These are phyloP conservation scores for Rhizoclosmatium sp. DNA, from an alignment of 192 early-diverging fungal genomes.

Conservation along the genomic window DNA sequence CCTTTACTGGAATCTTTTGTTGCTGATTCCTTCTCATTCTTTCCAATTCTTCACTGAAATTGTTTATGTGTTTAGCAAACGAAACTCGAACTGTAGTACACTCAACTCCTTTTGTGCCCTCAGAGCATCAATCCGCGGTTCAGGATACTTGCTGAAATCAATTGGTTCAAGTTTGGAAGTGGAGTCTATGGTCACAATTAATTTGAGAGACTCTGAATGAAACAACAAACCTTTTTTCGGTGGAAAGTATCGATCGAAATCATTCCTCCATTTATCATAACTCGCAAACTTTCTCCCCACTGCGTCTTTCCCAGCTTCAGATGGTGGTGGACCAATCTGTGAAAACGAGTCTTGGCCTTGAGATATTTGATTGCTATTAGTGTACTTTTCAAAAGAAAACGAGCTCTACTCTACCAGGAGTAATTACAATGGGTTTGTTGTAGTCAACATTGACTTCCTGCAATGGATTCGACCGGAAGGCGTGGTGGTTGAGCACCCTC, in stretches of 20 bases:
- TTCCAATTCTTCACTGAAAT: slow-evolving; percentile 36
- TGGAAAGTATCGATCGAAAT: slow-evolving; percentile 54
- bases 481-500: slow-evolving; percentile 48
- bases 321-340: slow-evolving; percentile 54
- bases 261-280: slow-evolving; percentile 48
- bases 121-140: slow-evolving; percentile 50
- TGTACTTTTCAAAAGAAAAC: background rate
- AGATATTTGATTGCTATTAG: background rate
- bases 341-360: slow-evolving; percentile 56
- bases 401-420: slow-evolving; percentile 37
- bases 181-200: background rate
- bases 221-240: slow-evolving; percentile 1
- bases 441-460: slow-evolving; percentile 46
- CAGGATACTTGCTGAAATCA: slow-evolving; percentile 45
- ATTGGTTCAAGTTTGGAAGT: slow-evolving; percentile 19
- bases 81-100: background rate
- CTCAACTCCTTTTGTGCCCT: slow-evolving; percentile 58
- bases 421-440: slow-evolving; percentile 56
- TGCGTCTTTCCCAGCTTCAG: slow-evolving; percentile 47
- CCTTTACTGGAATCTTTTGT: slow-evolving; percentile 34
- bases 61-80: background rate
- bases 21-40: slow-evolving; percentile 17
- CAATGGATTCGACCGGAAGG: slow-evolving; percentile 46
- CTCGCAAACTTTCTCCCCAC: slow-evolving; percentile 41
- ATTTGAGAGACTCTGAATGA: background rate